A percentile compares a stretch with the other conserved stretches of the same genome.
Evolutionary conservation across 148 eudicot genomes (phyloP).

Genomic region (Cornus kousa): DNA sequence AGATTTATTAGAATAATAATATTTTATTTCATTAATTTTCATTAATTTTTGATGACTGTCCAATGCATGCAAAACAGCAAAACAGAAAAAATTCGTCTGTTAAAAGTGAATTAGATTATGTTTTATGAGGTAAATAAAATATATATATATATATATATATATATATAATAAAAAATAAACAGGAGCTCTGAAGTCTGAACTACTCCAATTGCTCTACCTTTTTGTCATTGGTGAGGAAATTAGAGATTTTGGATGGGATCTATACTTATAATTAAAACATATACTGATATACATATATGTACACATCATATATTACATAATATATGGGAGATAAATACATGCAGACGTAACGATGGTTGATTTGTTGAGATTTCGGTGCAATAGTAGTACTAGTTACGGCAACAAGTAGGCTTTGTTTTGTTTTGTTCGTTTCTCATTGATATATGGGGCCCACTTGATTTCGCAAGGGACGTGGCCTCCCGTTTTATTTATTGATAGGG

Average conservation of each 20-base stretch:
- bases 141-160: no score
- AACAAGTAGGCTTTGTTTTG: background rate
- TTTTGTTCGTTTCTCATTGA: background rate
- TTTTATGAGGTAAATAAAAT: no score
- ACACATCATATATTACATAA: background rate
- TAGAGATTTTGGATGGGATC: background rate
- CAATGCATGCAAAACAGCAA: no score
- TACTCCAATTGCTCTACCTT: no score
- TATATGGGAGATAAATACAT: background rate
- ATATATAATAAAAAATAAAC: no score
- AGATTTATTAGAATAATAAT: no score
- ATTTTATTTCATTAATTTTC: no score
- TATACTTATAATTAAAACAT: background rate
- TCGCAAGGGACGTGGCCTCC: constrained; percentile 10
- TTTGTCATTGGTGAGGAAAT: no score
- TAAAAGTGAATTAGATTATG: no score
- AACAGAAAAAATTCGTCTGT: no score
- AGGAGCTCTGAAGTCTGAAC: no score
- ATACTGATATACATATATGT: background rate
- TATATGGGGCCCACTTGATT: background rate
- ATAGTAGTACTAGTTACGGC: background rate
- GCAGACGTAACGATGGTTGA: constrained; percentile 7
- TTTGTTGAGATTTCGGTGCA: constrained; percentile 13
- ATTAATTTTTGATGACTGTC: no score
- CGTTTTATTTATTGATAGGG: background rate